Evolutionary conservation across 2,329 filamentous ascomycete species (phyloP).

Genomic region (Arthrobotrys pseudoclavata): DNA sequence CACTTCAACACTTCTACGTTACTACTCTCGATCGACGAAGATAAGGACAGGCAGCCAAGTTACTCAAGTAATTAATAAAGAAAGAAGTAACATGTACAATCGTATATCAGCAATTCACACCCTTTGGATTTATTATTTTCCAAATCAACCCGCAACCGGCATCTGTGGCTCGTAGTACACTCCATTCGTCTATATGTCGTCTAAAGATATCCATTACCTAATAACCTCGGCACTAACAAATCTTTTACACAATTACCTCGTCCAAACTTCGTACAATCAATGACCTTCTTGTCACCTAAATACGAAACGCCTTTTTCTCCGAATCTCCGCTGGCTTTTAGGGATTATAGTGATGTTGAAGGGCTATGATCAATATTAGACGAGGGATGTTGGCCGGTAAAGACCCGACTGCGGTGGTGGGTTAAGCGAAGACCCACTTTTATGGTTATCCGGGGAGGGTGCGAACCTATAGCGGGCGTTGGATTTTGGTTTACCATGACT

Average conservation of each 20-base stretch:
- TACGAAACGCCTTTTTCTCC: background rate
- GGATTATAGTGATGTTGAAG: background rate
- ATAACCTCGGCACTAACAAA: background rate
- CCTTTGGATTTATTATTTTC: background rate
- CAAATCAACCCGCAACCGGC: background rate
- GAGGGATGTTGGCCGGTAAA: background rate
- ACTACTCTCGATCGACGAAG: too few relatives aligned
- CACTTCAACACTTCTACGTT: too few relatives aligned
- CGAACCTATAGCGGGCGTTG: background rate
- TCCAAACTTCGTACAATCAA: background rate
- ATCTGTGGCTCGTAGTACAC: background rate
- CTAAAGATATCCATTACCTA: background rate
- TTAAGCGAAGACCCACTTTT: conserved; percentile 12
- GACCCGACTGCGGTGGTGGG: conserved; percentile 1
- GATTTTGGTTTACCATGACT: background rate
- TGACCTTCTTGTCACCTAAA: background rate
- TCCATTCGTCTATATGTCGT: background rate
- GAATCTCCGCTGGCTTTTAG: background rate
- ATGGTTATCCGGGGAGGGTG: background rate
- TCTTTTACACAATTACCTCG: background rate
- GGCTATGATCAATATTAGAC: conserved; percentile 5
- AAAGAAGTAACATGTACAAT: too few relatives aligned
- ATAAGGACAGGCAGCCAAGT: too few relatives aligned
- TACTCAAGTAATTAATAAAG: too few relatives aligned
- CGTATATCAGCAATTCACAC: too few relatives aligned